Evolutionary conservation across 2,329 filamentous ascomycete species (phyloP).

Genomic region (Tolypocladium guangdongense): DNA sequence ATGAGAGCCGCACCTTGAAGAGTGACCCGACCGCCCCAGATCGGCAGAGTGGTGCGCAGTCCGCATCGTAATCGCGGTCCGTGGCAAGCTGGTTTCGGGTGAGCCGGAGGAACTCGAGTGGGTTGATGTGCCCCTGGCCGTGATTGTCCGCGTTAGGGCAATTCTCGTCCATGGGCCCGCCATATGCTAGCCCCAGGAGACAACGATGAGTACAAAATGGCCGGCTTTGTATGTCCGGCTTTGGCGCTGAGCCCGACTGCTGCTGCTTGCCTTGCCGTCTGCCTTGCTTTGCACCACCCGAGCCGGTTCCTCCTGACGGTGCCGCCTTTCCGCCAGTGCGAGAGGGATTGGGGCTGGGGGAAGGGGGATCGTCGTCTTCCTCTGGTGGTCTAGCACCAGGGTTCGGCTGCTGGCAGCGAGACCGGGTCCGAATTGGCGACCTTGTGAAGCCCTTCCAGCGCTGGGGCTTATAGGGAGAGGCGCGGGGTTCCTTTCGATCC

Average conservation of each 20-base stretch:
- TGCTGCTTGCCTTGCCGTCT: background rate
- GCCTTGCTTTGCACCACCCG: background rate
- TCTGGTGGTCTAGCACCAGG: background rate
- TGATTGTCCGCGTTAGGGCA: conserved; percentile 1
- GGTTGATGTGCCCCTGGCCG: conserved; percentile 10
- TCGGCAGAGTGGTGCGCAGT: conserved; percentile 17
- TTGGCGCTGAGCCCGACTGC: background rate
- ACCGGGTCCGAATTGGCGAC: conserved; percentile 16
- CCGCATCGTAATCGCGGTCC: conserved; percentile 18
- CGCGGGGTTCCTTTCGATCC: conserved; percentile 2
- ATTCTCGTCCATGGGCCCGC: background rate
- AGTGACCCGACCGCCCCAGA: conserved; percentile 18
- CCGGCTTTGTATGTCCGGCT: background rate
- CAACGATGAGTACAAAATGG: conserved; percentile 3
- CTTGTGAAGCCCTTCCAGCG: conserved; percentile 16
- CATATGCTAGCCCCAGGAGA: conserved; percentile 1
- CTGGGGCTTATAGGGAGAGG: conserved; percentile 14
- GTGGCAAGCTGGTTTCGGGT: conserved; percentile 16
- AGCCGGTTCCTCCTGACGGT: background rate
- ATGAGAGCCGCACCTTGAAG: conserved; percentile 25
- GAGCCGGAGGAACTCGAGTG: conserved; percentile 14
- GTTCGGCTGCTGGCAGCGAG: background rate
- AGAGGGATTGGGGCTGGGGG: too few species aligned
- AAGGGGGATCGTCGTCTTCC: too few species aligned
- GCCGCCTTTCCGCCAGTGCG: too few species aligned